Evolutionary conservation across 352 stramenopile genomes (phyloP), one percentile per base, ranked within the genome.

Genomic region (Globisporangium polare): DNA sequence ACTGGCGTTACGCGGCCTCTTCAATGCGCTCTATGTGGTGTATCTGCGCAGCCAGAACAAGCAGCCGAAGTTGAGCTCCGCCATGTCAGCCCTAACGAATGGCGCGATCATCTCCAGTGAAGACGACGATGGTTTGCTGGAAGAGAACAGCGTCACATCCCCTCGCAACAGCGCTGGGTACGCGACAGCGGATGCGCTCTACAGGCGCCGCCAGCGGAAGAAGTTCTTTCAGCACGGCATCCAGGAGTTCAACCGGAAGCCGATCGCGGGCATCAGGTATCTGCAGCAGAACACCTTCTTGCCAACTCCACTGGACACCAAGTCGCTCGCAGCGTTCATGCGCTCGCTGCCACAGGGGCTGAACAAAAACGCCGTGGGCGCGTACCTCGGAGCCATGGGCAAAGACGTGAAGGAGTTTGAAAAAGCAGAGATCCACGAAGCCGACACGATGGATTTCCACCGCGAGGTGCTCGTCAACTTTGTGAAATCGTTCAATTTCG

Each of bases 211-310:
- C 3, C 75, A 92, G 53, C 82, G 84, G 39, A 95, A 95, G 50
- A 87, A 90, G 49, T 79, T 88, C 39, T 92, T 94, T 47, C 83
- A 93, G 62, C 78, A 90, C 37, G 89, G 92, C 2, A 95, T 97
- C 49, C 66, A 90, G 52, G 75, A 92, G 53, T 99, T 99, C 74
- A 99, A 99, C 68, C 80, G 86, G 18, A 94, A 95, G n/a, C 86
- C 83, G 13, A 75, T 96, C 13, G 83, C 87, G n/a, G 95, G 92
- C 53, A 88, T 98, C 70, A 82, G 86, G 62, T 93, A 92, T 51
- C 71, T 94, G 35, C 80, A 94, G 58, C 74, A 93, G 47, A 71
- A 94, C 33, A 65, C 67, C 0, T 90, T 97, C 49, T 39, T 97
- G 13, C 86, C 87, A 9, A 83, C 85, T 1, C 83, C 86, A 27